phyloP scores from a whole-genome alignment of 768 basidiomycete genomes.

The Tulasnella calospora region DNA sequence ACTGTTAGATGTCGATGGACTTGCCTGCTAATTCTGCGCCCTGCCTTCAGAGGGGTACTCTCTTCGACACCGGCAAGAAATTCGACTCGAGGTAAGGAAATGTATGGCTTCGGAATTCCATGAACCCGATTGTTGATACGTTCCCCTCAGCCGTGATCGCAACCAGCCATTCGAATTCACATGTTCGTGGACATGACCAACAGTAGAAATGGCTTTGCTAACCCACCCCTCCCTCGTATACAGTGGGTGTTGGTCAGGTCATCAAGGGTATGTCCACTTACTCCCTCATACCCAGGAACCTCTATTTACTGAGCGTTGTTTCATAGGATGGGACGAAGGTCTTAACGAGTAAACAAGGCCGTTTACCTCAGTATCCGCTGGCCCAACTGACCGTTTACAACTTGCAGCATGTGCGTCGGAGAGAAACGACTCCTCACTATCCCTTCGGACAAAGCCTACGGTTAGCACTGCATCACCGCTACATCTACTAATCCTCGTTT shows the following conservation, averaged over 20 bases:
- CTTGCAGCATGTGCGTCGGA: conserved; percentile 68
- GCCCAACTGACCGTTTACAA: background rate
- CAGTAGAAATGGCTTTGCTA: background rate
- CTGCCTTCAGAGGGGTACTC: conserved; percentile 62
- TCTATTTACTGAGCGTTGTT: background rate
- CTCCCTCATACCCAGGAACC: background rate
- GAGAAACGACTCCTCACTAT: conserved; percentile 90
- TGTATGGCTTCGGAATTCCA: background rate
- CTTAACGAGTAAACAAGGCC: conserved; percentile 43
- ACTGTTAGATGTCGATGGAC: conserved; percentile 25
- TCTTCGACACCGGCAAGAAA: conserved; percentile 66
- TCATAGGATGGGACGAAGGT: conserved; percentile 68
- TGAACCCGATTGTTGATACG: background rate
- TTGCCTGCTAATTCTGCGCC: background rate
- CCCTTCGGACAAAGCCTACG: conserved; percentile 73
- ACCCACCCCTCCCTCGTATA: background rate
- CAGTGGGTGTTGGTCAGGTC: conserved; percentile 76
- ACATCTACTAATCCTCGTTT: background rate
- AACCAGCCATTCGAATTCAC: conserved; percentile 69
- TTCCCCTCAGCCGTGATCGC: conserved; percentile 56
- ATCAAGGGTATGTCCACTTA: conserved; percentile 48
- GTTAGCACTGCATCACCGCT: conserved; percentile 44
- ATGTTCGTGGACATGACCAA: conserved; percentile 45
- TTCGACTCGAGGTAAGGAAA: conserved; percentile 78
- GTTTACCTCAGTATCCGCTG: background rate